A percentile compares a stretch with the other conserved stretches of the same genome.
phyloP scores from a whole-genome alignment of 768 basidiomycete genomes.

The Amanita jacksonii region DNA sequence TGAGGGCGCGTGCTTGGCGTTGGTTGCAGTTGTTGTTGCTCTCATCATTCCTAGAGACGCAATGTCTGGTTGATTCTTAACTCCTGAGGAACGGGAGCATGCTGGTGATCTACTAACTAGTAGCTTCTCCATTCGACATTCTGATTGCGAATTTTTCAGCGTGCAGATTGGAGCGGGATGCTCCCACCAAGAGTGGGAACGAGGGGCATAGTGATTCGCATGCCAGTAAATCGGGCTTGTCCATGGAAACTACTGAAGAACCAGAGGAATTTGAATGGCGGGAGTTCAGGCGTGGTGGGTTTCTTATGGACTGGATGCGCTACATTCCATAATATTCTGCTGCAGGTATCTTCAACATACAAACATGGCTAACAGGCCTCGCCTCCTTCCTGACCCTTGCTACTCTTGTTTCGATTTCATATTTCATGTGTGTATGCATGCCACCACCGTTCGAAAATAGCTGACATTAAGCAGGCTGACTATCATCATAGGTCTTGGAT shows the following conservation, averaged over 20 bases:
- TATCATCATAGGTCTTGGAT: conserved; percentile 56
- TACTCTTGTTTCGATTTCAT: conserved; percentile 17
- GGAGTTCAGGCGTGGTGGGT: too few species aligned
- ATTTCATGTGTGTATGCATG: conserved; percentile 52
- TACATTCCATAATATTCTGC: neutral
- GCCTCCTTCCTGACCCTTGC: conserved; percentile 51
- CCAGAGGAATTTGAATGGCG: too few species aligned
- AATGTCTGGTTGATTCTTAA: conserved; percentile 39
- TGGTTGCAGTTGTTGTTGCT: conserved; percentile 21
- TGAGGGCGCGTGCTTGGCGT: too few species aligned
- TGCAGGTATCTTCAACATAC: conserved; percentile 41
- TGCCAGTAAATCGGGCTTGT: too few species aligned
- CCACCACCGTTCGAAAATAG: conserved; percentile 2
- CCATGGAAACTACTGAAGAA: neutral
- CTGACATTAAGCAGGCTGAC: conserved; percentile 37
- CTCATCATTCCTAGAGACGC: conserved; percentile 38
- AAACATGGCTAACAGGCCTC: conserved; percentile 48
- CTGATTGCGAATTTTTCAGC: too few species aligned
- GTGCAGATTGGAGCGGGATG: too few species aligned
- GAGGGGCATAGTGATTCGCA: too few species aligned
- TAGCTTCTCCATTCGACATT: neutral
- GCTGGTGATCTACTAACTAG: conserved; percentile 44
- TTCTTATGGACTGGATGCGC: too few species aligned
- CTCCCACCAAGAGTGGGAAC: too few species aligned
- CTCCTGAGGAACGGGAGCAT: conserved; percentile 42